Base-by-base conservation (phyloP, 192 early-diverging fungal species). In the Entomortierella beljakovae region DNA sequence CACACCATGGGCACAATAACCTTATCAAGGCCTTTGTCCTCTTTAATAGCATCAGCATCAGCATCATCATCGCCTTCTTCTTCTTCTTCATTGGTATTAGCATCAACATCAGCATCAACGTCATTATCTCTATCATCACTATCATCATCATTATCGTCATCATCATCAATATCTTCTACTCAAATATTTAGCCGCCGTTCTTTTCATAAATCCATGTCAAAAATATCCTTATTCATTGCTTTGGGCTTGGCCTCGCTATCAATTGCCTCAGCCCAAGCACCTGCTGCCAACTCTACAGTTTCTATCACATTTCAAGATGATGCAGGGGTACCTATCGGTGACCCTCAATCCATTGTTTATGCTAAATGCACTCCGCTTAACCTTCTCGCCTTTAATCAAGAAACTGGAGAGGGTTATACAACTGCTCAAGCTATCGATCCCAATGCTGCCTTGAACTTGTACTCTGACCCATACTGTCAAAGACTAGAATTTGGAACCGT, bases 391-490 rank as follows among this genome's bases (percentile, higher is more conserved):
- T 22, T 26, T 34, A 15, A 42, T 2, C 3, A 2, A 2, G 38
- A 22, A 37, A 15, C 29, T 20, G 16, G 2, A 2, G 61, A 2
- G 8, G 9, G 25, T 15, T 77, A 64, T 49, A 35, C 61, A 4
- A 52, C 49, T 2, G 66, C n/a, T 20, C 31, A 20, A 0, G 66
- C 75, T 0, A 35, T 22, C 9, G 67, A 65, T 1, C 52, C n/a
- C 1, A 54, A 79, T 18, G 67, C 68, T 2, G 68, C 68, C 18
- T 15, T 79, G 49, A 79, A 79, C 35, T 38, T 79, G 9, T 70
- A 79, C 34, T 13, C 37, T 0, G 53, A 40, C 26, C 5, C n/a
- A 1, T 55, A 34, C 28, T 79, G 75, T 25, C 38, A 64, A 48
- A 13, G 53, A 25, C n/a, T 54, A 18, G 25, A 35, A 0, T 34